A percentile compares a stretch with the other conserved stretches of the same genome.
Conservation (phyloP, 371 early-diverging fungal species). For the Zopfochytrium polystomum region DNA sequence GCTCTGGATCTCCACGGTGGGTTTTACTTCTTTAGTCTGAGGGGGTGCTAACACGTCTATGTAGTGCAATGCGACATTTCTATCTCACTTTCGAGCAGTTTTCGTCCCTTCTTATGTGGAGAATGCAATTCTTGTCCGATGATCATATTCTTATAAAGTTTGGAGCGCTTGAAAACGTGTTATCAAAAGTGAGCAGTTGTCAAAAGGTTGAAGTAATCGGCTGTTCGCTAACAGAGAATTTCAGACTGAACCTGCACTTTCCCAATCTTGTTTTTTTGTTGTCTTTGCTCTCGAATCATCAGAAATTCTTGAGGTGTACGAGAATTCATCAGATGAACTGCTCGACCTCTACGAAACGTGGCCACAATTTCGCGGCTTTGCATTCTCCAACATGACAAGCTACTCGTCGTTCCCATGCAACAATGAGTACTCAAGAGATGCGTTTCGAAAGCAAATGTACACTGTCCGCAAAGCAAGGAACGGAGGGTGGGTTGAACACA, state of each 20-base stretch:
- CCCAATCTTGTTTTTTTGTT: constrained; percentile 56
- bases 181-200: no score
- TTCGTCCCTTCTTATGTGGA: constrained; percentile 56
- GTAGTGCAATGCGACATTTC: constrained; percentile 54
- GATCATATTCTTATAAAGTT: constrained; percentile 59
- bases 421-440: constrained; percentile 53
- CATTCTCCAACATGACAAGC: constrained; percentile 11
- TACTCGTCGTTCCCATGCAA: constrained; percentile 47
- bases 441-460: constrained; percentile 48
- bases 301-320: constrained; percentile 53
- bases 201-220: no score
- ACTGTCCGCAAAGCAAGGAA: constrained; percentile 58
- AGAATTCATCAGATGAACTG: constrained; percentile 56
- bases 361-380: constrained; percentile 45
- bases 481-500: constrained; percentile 62
- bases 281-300: constrained; percentile 53
- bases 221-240: no score
- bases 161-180: constrained; percentile 48
- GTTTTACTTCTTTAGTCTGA: constrained; percentile 1
- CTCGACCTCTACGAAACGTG: constrained; percentile 45
- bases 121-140: constrained; percentile 58
- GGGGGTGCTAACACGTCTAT: constrained; percentile 1
- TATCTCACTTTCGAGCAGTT: constrained; percentile 56
- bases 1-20: constrained; percentile 41
- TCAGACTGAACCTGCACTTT: constrained; percentile 30